These are phyloP conservation scores for Kazachstania africana DNA, from an alignment of 805 yeast genomes.

Conservation along the genomic window DNA sequence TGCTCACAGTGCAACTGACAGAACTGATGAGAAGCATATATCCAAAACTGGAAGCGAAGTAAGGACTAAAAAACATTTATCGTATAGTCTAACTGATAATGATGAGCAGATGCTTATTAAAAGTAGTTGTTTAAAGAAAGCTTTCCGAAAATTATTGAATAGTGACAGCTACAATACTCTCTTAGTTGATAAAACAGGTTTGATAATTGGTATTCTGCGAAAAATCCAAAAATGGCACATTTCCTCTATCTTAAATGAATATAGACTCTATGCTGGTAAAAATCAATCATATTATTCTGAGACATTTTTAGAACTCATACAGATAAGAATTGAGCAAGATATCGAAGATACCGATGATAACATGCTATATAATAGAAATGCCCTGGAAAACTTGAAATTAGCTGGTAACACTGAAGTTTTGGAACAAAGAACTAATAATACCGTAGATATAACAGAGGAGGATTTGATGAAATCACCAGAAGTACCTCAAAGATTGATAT, in stretches of 20 bases:
- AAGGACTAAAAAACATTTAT: neutral
- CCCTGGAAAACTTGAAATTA: slow-evolving; percentile 3
- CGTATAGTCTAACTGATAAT: slow-evolving; percentile 23
- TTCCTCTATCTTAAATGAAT: slow-evolving; percentile 75
- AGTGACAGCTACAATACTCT: slow-evolving; percentile 52
- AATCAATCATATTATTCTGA: slow-evolving; percentile 72
- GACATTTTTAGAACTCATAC: slow-evolving; percentile 65
- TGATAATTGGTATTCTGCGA: slow-evolving; percentile 71
- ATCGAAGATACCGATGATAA: neutral
- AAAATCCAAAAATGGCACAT: slow-evolving; percentile 83
- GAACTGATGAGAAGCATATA: neutral
- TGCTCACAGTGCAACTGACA: neutral
- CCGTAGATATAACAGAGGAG: slow-evolving; percentile 17
- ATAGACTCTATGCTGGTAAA: slow-evolving; percentile 62
- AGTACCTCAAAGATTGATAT: slow-evolving; percentile 19
- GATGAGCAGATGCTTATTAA: slow-evolving; percentile 74
- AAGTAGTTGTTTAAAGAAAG: slow-evolving; percentile 48
- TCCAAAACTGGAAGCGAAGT: neutral
- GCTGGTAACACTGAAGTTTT: too few relatives aligned
- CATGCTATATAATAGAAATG: neutral
- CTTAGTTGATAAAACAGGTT: slow-evolving; percentile 67
- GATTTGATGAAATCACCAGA: slow-evolving; percentile 18
- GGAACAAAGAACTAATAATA: too few relatives aligned
- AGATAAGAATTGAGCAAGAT: slow-evolving; percentile 27
- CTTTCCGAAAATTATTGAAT: slow-evolving; percentile 57